Conservation (phyloP, 306 rosid species). For the Argentina anserina region DNA sequence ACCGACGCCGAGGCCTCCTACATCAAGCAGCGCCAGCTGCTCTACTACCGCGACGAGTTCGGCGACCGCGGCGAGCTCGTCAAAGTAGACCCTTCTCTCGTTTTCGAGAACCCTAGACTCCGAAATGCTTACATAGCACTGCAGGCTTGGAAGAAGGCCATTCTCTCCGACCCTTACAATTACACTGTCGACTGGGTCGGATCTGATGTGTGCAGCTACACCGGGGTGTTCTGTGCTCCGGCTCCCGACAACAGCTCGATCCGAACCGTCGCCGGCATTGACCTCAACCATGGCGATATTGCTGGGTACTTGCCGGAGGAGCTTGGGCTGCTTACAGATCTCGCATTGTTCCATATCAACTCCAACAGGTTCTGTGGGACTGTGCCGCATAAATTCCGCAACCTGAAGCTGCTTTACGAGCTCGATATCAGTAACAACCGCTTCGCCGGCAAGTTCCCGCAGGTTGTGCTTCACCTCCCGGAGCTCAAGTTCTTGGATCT, state of each 20-base stretch:
- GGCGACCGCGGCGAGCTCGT: conserved; percentile 77
- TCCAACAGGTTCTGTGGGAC: conserved; percentile 89
- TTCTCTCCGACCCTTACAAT: conserved; percentile 72
- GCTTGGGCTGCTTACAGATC: conserved; percentile 67
- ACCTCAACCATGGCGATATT: conserved; percentile 92
- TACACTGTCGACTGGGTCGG: conserved; percentile 68
- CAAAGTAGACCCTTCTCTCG: conserved; percentile 62
- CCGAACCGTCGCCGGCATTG: conserved; percentile 86
- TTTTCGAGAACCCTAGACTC: conserved; percentile 60
- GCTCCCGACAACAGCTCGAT: conserved; percentile 58
- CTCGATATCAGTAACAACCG: conserved; percentile 87
- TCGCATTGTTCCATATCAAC: conserved; percentile 77
- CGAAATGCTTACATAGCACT: conserved; percentile 68
- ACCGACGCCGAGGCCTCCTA: conserved; percentile 44
- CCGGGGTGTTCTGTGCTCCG: conserved; percentile 60
- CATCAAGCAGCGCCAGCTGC: conserved; percentile 80
- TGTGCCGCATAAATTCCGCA: conserved; percentile 58
- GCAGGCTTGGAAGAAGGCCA: conserved; percentile 83
- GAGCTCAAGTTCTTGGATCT: conserved; percentile 79
- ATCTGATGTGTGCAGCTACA: conserved; percentile 63
- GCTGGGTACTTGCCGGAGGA: conserved; percentile 94
- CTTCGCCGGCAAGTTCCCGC: conserved; percentile 79
- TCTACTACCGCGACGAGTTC: conserved; percentile 75
- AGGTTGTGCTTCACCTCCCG: conserved; percentile 63
- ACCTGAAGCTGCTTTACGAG: conserved; percentile 58